These are phyloP conservation scores for Royoungia palumana DNA, from an alignment of 768 basidiomycete species.

Conservation along the genomic window DNA sequence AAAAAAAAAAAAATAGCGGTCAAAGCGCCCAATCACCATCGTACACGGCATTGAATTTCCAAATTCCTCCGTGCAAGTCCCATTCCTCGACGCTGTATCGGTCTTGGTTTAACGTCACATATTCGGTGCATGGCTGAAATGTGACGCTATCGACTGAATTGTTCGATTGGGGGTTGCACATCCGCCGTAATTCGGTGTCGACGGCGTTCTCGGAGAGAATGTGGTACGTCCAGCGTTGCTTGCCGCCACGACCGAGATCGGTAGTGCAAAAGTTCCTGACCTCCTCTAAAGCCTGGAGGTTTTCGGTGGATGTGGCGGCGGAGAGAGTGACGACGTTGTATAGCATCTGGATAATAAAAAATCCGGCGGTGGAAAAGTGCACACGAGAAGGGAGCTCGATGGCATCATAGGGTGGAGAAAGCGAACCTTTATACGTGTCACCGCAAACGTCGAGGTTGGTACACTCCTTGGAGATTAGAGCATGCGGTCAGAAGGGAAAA, in stretches of 20 bases:
- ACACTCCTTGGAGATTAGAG: conserved; percentile 11
- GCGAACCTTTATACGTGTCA: conserved; percentile 21
- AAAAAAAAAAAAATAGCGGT: conserved; percentile 29
- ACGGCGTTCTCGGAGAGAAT: conserved; percentile 41
- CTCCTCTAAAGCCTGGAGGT: conserved; percentile 49
- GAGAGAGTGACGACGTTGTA: conserved; percentile 41
- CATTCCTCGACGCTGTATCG: conserved; percentile 40
- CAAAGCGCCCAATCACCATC: conserved; percentile 32
- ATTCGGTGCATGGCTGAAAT: conserved; percentile 42
- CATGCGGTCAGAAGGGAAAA: conserved; percentile 9
- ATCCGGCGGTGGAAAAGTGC: not conserved
- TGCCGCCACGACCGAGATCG: conserved; percentile 51
- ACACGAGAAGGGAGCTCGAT: conserved; percentile 10
- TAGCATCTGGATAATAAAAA: conserved; percentile 14
- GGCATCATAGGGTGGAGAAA: conserved; percentile 11
- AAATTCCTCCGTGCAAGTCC: conserved; percentile 38
- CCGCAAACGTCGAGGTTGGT: not conserved
- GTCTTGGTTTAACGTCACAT: conserved; percentile 40
- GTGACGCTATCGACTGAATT: conserved; percentile 37
- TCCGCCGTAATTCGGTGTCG: conserved; percentile 36
- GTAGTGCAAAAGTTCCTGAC: conserved; percentile 51
- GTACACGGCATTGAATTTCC: conserved; percentile 46
- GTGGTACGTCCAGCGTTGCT: conserved; percentile 53
- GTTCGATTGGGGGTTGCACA: conserved; percentile 36
- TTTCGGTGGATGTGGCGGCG: conserved; percentile 45